Evolutionary conservation across 2,329 filamentous ascomycete species (phyloP), one percentile per base, ranked within the genome.

Genomic region (Colletotrichum tabaci): DNA sequence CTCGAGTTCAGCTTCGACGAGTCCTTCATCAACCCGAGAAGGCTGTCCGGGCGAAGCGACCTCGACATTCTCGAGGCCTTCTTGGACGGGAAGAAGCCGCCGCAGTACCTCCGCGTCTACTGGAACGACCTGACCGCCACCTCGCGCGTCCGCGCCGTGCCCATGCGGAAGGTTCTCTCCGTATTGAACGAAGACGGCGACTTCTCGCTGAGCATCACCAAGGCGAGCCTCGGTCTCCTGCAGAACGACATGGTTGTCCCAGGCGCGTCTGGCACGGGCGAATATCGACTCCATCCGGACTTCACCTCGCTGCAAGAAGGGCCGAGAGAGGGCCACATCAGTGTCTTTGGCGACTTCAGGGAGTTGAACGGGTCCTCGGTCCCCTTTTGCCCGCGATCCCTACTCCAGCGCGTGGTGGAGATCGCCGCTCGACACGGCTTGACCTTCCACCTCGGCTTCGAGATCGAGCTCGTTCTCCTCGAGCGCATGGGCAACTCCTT

Each of bases 111-210:
- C 21, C 91, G 93, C 73, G 83, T 96, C 15, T 92, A 93, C 79
- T 97, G 92, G 90, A 84, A 93, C 30, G 94, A 97, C 80, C 92
- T 93, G 79, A 94, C 93, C n/a, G 89, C 90, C 2, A 92, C 88
- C 2, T 79, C 90, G 0, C 88, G 93, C 18, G 87, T 90, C 74
- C 88, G 93, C 3, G 88, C 94, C 73, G 81, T 96, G 2, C 93
- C 94, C 0, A 86, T 93, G 53, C 83, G 85, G 1, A 86, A 87
- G 50, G 88, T 91, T 30, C 77, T 84, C 40, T 83, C 83, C 3
- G 80, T 87, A 7, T 77, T 90, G 0, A 77, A 80, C 35, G 80
- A 82, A 21, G 80, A 85, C 47, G 83, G 85, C 16, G 82, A 84
- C 42, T 76, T 85, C 4, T 78, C 83, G 13, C 84, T 94, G 18